A percentile compares a stretch with the other conserved stretches of the same genome.
These are phyloP conservation scores for Macrocystidia cucumis DNA, from an alignment of 1,284 basidiomycete species.

Conservation along the genomic window DNA sequence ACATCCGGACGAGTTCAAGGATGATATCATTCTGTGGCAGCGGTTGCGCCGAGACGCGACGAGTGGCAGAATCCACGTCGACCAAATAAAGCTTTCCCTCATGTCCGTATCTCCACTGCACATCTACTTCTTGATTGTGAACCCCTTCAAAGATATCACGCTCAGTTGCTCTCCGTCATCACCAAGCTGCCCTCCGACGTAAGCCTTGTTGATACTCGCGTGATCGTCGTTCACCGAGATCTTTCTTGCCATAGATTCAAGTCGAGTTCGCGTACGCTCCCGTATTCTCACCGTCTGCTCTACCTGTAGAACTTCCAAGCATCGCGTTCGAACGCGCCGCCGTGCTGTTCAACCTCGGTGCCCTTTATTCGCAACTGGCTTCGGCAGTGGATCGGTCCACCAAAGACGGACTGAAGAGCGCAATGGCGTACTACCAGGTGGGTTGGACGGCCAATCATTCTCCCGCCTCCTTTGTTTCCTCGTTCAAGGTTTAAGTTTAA, in stretches of 20 bases:
- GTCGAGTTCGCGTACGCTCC: constrained; percentile 73
- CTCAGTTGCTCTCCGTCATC: constrained; percentile 74
- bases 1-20: constrained; percentile 86
- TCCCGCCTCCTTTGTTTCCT: too few relatives aligned
- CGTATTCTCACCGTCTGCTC: constrained; percentile 48
- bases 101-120: constrained; percentile 31
- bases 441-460: too few relatives aligned
- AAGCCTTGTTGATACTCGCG: constrained; percentile 10
- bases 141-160: constrained; percentile 65
- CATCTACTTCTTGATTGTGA: constrained; percentile 2
- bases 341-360: constrained; percentile 79
- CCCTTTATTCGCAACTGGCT: constrained; percentile 73
- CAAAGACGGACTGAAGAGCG: constrained; percentile 73
- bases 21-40: constrained; percentile 72
- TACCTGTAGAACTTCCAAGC: constrained; percentile 63
- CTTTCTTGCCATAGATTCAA: constrained; percentile 49
- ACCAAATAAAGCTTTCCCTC: constrained; percentile 38
- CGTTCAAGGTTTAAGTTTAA: constrained; percentile 2
- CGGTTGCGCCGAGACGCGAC: constrained; percentile 59
- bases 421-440: constrained; percentile 58
- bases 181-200: constrained; percentile 40
- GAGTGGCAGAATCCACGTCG: constrained; percentile 49
- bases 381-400: constrained; percentile 60
- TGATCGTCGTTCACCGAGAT: background rate
- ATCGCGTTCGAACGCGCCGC: constrained; percentile 74